Evolutionary conservation across 163 green algal species (phyloP).

Genomic region (Volvox carteri): DNA sequence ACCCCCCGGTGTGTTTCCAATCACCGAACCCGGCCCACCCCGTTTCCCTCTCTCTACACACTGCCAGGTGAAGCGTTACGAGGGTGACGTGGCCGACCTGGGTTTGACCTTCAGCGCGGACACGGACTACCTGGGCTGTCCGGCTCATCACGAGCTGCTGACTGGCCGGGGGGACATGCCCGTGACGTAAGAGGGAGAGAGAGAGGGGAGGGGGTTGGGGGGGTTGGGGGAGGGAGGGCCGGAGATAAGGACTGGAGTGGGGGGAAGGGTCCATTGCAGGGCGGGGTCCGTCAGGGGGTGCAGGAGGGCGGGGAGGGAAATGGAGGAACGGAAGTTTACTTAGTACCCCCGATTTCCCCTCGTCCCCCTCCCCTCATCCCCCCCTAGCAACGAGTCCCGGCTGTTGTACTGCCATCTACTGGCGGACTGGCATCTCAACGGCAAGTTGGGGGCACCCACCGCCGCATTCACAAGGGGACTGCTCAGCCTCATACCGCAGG

Average conservation of each 20-base stretch:
- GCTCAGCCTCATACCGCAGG: constrained; percentile 63
- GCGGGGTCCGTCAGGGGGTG: too few species aligned
- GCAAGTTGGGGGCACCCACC: constrained; percentile 71
- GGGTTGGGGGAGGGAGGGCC: background rate
- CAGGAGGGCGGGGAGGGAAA: background rate
- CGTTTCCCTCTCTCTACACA: background rate
- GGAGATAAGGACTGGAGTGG: background rate
- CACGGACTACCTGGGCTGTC: constrained; percentile 29
- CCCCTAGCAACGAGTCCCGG: constrained; percentile 75
- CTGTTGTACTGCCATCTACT: constrained; percentile 86
- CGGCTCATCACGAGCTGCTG: constrained; percentile 77
- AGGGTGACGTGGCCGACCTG: constrained; percentile 85
- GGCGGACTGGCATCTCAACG: constrained; percentile 91
- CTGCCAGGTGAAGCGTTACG: constrained; percentile 78
- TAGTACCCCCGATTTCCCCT: background rate
- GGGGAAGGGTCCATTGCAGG: background rate
- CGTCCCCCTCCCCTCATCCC: background rate
- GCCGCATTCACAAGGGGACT: constrained; percentile 79
- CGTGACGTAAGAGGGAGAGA: constrained; percentile 75
- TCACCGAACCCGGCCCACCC: background rate
- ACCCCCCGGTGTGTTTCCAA: too few species aligned
- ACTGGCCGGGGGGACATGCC: constrained; percentile 73
- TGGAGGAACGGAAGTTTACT: background rate
- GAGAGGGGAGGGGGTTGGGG: background rate
- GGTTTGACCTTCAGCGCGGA: constrained; percentile 89